A percentile compares a stretch with the other conserved stretches of the same genome.
Evolutionary conservation across 768 basidiomycete species (phyloP).

Genomic region (Tricholoma matsutake): DNA sequence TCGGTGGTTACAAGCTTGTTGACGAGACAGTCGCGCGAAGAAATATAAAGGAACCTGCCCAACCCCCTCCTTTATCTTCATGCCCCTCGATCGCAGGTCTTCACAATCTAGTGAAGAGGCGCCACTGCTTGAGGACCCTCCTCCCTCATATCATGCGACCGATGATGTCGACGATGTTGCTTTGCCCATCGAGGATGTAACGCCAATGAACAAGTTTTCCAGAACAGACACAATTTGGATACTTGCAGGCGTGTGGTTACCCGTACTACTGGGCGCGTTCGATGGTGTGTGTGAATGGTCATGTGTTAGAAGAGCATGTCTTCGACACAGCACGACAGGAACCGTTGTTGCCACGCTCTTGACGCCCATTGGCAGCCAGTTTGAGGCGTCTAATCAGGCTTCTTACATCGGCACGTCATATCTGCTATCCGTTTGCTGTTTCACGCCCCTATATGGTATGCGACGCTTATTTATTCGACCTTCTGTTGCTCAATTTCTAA

Average conservation of each 20-base stretch:
- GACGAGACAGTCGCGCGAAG: conserved; percentile 21
- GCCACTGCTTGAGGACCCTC: conserved; percentile 52
- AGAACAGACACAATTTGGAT: conserved; percentile 63
- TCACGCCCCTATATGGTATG: conserved; percentile 84
- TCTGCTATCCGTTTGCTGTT: conserved; percentile 84
- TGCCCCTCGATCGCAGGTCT: conserved; percentile 43
- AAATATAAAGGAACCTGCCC: conserved; percentile 26
- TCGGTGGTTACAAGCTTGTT: conserved; percentile 26
- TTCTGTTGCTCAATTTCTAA: conserved; percentile 19
- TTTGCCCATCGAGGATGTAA: conserved; percentile 28
- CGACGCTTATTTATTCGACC: conserved; percentile 2
- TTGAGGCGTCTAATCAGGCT: conserved; percentile 73
- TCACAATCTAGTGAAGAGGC: conserved; percentile 47
- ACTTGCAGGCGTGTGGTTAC: conserved; percentile 76
- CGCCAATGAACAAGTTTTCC: conserved; percentile 45
- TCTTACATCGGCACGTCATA: conserved; percentile 90
- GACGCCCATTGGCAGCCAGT: conserved; percentile 82
- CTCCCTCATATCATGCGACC: conserved; percentile 45
- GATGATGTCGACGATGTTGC: conserved; percentile 35
- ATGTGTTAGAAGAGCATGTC: conserved; percentile 3
- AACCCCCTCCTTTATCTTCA: conserved; percentile 32
- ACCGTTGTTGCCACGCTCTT: conserved; percentile 86
- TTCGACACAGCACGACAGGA: conserved; percentile 38
- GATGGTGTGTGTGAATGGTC: conserved; percentile 54
- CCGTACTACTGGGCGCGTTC: conserved; percentile 80